These are phyloP conservation scores for Pythium folliculosum DNA, from an alignment of 352 stramenopile species.

Conservation along the genomic window DNA sequence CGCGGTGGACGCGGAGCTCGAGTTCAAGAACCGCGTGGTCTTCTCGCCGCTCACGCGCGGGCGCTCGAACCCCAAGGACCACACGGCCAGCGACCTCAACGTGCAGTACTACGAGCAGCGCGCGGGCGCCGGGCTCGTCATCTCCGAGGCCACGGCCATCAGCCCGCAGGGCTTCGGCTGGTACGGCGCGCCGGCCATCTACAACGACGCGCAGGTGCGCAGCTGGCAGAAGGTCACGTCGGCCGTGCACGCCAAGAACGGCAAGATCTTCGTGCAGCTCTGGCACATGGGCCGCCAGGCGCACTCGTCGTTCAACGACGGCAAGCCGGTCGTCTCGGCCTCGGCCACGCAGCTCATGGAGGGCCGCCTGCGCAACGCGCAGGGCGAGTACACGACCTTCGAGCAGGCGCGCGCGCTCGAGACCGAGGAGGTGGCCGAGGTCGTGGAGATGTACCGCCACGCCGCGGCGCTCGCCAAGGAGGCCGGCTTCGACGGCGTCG, in stretches of 20 bases:
- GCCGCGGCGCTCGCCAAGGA: not conserved
- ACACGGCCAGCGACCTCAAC: conserved; percentile 3
- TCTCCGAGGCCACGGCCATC: conserved; percentile 4
- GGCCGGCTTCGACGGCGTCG: not conserved
- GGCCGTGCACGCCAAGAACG: not conserved
- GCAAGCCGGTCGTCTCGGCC: not conserved
- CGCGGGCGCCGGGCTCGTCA: conserved; percentile 4
- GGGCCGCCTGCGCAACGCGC: not conserved
- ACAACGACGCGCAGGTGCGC: not conserved
- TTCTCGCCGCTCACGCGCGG: not conserved
- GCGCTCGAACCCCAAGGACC: not conserved
- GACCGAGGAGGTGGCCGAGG: not conserved
- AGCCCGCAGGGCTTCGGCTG: not conserved
- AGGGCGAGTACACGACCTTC: not conserved
- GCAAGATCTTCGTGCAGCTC: not conserved
- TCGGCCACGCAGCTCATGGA: not conserved
- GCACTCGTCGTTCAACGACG: not conserved
- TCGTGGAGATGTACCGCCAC: not conserved
- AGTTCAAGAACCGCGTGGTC: conserved; percentile 30
- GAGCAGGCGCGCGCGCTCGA: not conserved
- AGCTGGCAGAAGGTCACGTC: not conserved
- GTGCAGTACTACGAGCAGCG: conserved; percentile 4
- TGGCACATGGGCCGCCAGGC: not conserved
- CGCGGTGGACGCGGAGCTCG: conserved; percentile 4
- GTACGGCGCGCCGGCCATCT: not conserved